Percentiles rank a stretch among this genome's conserved stretches.
These are phyloP conservation scores for Pythium volutum DNA, from an alignment of 352 stramenopile genomes.

Conservation along the genomic window DNA sequence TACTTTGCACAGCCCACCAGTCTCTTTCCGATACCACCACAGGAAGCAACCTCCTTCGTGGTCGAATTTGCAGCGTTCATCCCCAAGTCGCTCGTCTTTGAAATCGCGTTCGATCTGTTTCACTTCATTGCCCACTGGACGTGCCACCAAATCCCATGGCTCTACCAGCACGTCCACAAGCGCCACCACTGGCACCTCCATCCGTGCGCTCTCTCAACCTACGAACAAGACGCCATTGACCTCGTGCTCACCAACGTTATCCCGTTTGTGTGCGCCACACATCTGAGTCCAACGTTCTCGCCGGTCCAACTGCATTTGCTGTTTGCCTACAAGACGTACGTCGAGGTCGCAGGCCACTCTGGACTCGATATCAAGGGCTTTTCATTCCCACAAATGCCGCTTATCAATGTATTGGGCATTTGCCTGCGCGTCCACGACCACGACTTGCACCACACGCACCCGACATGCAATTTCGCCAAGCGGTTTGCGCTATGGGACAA, in stretches of 20 bases:
- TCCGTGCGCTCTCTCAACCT: conserved; percentile 76
- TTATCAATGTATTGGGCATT: conserved; percentile 50
- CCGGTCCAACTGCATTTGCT: conserved; percentile 66
- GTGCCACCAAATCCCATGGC: conserved; percentile 60
- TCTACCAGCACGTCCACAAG: conserved; percentile 84
- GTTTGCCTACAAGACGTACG: conserved; percentile 89
- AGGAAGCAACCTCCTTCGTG: conserved; percentile 28
- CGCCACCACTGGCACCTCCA: conserved; percentile 77
- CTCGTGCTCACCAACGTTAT: conserved; percentile 75
- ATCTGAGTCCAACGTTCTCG: conserved; percentile 44
- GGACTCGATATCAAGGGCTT: conserved; percentile 82
- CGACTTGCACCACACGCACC: conserved; percentile 83
- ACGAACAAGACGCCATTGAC: conserved; percentile 78
- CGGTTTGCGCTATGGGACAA: conserved; percentile 87
- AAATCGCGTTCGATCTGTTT: conserved; percentile 85
- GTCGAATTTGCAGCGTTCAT: conserved; percentile 62
- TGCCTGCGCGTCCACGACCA: conserved; percentile 68
- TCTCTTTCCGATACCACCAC: too few species aligned
- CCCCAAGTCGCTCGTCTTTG: conserved; percentile 81
- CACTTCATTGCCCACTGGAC: conserved; percentile 78
- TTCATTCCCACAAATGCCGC: conserved; percentile 82
- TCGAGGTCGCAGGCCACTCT: conserved; percentile 83
- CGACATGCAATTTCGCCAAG: conserved; percentile 86
- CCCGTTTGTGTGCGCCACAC: conserved; percentile 54
- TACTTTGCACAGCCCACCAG: conserved; percentile 35